These are phyloP conservation scores for Antitrichia curtipendula DNA, from an alignment of 225 moss, liverwort and hornwort genomes.

Conservation along the genomic window DNA sequence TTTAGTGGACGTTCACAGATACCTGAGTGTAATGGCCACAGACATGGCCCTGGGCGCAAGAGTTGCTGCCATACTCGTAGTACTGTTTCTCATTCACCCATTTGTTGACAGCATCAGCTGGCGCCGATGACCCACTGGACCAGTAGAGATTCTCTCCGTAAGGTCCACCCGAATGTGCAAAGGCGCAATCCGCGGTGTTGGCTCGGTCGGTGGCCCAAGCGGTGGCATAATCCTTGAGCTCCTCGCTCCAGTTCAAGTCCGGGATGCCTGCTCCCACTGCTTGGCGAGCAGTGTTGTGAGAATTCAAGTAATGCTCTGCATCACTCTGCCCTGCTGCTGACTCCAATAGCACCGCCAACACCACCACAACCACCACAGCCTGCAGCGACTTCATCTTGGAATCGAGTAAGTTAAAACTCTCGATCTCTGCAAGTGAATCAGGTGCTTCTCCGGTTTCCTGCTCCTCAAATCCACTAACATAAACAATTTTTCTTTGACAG, in stretches of 20 bases:
- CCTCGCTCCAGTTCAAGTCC: neutral
- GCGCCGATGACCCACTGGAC: neutral
- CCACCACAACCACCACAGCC: neutral
- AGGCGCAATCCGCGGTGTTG: neutral
- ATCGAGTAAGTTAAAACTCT: neutral
- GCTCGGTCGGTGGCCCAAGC: neutral
- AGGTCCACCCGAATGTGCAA: slow-evolving; percentile 9
- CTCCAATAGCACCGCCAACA: neutral
- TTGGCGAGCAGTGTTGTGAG: slow-evolving; percentile 15
- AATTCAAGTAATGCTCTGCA: neutral
- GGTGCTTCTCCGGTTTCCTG: neutral
- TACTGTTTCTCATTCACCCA: slow-evolving; percentile 5
- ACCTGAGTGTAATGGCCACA: slow-evolving; percentile 40
- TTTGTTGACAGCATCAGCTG: slow-evolving; percentile 1
- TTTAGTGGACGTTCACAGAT: neutral
- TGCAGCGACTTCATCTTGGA: neutral
- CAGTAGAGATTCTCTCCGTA: slow-evolving; percentile 17
- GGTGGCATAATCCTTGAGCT: neutral
- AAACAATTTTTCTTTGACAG: neutral
- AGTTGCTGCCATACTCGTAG: slow-evolving; percentile 13
- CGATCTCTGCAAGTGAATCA: neutral
- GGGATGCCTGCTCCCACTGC: slow-evolving; percentile 5
- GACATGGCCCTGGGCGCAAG: neutral
- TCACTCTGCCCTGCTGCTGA: neutral
- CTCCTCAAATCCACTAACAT: neutral